These are phyloP conservation scores for Cicer cuneatum DNA, from an alignment of 306 rosid genomes.

Conservation along the genomic window DNA sequence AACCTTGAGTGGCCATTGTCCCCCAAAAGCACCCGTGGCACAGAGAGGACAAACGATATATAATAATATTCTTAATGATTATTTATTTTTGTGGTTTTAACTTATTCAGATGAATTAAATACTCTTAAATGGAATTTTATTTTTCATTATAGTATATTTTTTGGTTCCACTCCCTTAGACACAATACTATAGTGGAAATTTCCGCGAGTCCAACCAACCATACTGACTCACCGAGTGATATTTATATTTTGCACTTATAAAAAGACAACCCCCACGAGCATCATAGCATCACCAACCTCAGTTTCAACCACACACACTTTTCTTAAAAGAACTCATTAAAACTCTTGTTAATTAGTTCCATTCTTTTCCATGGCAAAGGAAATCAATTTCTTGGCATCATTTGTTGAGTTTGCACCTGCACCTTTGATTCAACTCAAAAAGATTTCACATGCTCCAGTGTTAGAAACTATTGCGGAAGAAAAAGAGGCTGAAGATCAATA, in stretches of 20 bases:
- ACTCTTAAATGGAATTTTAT: not conserved
- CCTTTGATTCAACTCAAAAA: slow-evolving; percentile 49
- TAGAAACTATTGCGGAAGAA: slow-evolving; percentile 71
- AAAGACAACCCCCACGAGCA: slow-evolving; percentile 23
- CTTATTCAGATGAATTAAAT: not conserved
- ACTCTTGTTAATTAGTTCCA: not conserved
- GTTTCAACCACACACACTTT: not conserved
- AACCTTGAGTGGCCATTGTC: not conserved
- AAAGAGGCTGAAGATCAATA: slow-evolving; percentile 44
- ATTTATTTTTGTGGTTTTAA: slow-evolving; percentile 9
- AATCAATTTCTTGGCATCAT: slow-evolving; percentile 46
- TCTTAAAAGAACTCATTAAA: not conserved
- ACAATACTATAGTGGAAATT: not conserved
- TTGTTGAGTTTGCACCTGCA: slow-evolving; percentile 64
- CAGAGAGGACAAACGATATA: not conserved
- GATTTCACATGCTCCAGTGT: slow-evolving; percentile 52
- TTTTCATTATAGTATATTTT: not conserved
- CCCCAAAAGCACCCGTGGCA: slow-evolving; percentile 16
- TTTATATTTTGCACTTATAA: slow-evolving; percentile 27
- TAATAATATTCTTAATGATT: not conserved
- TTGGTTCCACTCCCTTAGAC: slow-evolving; percentile 14
- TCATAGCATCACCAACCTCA: slow-evolving; percentile 5
- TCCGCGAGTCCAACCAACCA: slow-evolving; percentile 2
- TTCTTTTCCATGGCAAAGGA: slow-evolving; percentile 51
- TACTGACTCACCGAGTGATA: not conserved